Evolutionary conservation across 768 basidiomycete genomes (phyloP).

Genomic region (Fomitopsis pulvina): DNA sequence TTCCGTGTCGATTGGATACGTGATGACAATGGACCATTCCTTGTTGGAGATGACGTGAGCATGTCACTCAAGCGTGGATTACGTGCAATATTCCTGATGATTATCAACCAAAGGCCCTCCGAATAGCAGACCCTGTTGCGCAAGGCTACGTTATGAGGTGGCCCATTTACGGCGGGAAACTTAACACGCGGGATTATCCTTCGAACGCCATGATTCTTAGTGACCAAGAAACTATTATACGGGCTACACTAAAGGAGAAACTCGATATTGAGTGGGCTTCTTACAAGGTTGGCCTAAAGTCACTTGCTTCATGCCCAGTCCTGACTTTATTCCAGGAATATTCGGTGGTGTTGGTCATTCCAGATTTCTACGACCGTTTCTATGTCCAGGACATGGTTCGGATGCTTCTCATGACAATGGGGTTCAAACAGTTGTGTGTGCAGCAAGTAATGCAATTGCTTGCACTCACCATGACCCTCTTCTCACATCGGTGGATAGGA

Average conservation of each 20-base stretch:
- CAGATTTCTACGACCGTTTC: slow-evolving; percentile 82
- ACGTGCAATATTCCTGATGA: not conserved
- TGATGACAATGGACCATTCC: slow-evolving; percentile 39
- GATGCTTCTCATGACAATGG: slow-evolving; percentile 69
- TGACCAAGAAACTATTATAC: slow-evolving; percentile 71
- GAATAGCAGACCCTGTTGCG: slow-evolving; percentile 57
- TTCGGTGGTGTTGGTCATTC: slow-evolving; percentile 83
- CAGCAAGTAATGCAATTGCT: slow-evolving; percentile 65
- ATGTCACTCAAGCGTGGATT: not conserved
- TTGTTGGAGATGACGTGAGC: slow-evolving; percentile 67
- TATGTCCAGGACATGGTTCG: slow-evolving; percentile 78
- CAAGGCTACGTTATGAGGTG: slow-evolving; percentile 71
- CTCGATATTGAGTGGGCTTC: slow-evolving; percentile 46
- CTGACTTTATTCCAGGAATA: slow-evolving; percentile 51
- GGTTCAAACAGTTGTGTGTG: slow-evolving; percentile 88
- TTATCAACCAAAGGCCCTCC: slow-evolving; percentile 46
- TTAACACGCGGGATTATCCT: slow-evolving; percentile 76
- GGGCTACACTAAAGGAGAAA: slow-evolving; percentile 51
- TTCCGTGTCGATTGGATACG: slow-evolving; percentile 83
- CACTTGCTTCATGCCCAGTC: not conserved
- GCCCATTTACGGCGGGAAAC: slow-evolving; percentile 76
- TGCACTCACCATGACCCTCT: not conserved
- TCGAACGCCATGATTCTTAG: slow-evolving; percentile 64
- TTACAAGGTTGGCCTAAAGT: slow-evolving; percentile 45
- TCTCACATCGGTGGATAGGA: slow-evolving; percentile 44